Conservation (phyloP, 2,329 filamentous ascomycete species). For the Beauveria sp. region DNA sequence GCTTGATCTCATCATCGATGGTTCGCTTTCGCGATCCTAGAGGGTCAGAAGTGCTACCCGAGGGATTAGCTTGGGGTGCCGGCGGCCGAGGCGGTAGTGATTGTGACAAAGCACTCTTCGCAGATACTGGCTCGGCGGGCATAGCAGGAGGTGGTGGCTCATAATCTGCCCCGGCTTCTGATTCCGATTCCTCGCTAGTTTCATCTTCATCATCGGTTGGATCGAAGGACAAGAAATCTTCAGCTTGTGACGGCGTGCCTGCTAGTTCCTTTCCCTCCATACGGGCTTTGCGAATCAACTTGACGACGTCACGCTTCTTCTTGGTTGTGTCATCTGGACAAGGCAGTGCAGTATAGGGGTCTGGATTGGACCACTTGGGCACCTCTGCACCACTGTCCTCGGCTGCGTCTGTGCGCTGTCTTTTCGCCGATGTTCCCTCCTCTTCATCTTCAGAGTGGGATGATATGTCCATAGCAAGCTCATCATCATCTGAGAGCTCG, state of each 20-base stretch:
- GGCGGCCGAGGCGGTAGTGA: conserved; percentile 17
- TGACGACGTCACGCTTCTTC: conserved; percentile 82
- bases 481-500: conserved; percentile 55
- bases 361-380: conserved; percentile 92
- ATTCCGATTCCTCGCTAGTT: conserved; percentile 13
- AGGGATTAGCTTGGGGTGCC: conserved; percentile 13
- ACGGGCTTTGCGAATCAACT: conserved; percentile 84
- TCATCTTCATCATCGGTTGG: conserved; percentile 50
- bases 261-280: conserved; percentile 46
- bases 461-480: conserved; percentile 58
- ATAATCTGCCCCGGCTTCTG: conserved; percentile 13
- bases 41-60: conserved; percentile 28
- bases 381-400: conserved; percentile 34
- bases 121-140: not conserved
- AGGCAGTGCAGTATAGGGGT: conserved; percentile 83
- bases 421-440: conserved; percentile 33
- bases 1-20: conserved; percentile 58
- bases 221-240: conserved; percentile 88
- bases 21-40: conserved; percentile 69
- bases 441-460: conserved; percentile 21
- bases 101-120: not conserved
- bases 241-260: conserved; percentile 48
- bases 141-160: conserved; percentile 13
- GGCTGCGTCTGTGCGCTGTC: conserved; percentile 19
- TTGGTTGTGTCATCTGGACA: conserved; percentile 64